Base-by-base conservation (phyloP, 2,329 filamentous ascomycete genomes). In the Cercospora sp. region DNA sequence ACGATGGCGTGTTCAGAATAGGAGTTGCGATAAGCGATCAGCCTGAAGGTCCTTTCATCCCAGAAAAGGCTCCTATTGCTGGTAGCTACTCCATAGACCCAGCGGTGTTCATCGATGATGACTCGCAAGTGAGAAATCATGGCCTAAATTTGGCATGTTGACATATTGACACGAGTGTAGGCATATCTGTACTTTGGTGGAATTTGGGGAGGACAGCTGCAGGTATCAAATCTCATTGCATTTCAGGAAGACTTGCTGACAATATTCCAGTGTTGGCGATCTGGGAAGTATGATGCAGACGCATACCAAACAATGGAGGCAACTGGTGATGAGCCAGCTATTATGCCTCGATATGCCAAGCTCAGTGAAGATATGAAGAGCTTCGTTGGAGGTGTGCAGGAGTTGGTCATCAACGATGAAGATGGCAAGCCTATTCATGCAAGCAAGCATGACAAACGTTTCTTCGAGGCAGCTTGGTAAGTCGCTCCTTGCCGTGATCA, bases 391-490 rank as follows among this genome's bases (percentile, higher is more conserved):
- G 80, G 82, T 1, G 86, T 90, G 2, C 81, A 83, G 5, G 88
- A 92, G 71, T 78, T 92, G 1, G 78, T 83, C 20, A 90, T 94
- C 72, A 81, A 91, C 6, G 90, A 87, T 53, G 60, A 42, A 3
- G 87, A 89, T 73, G 86, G 87, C 5, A 77, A 85, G 75, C 87
- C 85, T 0, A 81, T 93, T 60, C 75, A 80, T 1, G 88, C 89
- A 9, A 86, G 89, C 73, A 90, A 93, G 78, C 91, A 93, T 76
- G 89, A 90, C 68, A 80, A 89, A 16, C 85, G 91, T 7, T 94
- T 94, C 84, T 93, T 94, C 77, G 91, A 94, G 80, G 91, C 90
- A 0, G 88, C 91, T 2, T 93, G 91, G 91, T 81, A 85, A 0
- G 89, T 85, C n/a, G 18, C n/a, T 28, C 7, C 5, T 31, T 45